Evolutionary conservation across 495 filamentous ascomycete species (phyloP), one percentile per base, ranked within the genome.

Genomic region (Letharia lupina): DNA sequence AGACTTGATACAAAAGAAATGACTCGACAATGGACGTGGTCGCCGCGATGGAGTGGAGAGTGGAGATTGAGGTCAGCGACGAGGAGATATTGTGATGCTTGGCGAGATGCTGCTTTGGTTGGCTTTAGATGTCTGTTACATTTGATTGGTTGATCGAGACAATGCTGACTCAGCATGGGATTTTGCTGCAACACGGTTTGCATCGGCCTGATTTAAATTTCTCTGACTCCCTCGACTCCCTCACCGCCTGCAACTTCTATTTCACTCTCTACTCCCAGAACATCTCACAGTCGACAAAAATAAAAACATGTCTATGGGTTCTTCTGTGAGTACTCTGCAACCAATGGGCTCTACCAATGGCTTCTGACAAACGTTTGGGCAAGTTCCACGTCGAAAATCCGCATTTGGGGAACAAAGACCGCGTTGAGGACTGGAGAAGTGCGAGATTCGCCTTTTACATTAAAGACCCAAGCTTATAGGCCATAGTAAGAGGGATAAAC

Each of bases 361-460:
- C 0, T 33, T 2, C 18, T n/a, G 8, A 18, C 40, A 40, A 35
- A 45, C 41, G 0, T 50, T 10, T 23, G n/a, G 35, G 16, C 9
- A 42, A 86, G 83, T 96, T 94, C 84, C 93, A 88, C 81, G 90
- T 94, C 70, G 85, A 90, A 68, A 98, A 98, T 75, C 89, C 88
- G 70, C 85, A 90, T 76, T 86, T 97, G 63, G 94, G 94, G 68
- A 90, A 96, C 77, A 86, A 83, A 73, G 79, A 78, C 28, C 84
- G 86, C 65, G 84, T 89, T 60, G 93, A 98, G 75, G 92, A 98
- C 75, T 96, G 91, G 83, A 82, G 94, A 76, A 92, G 95, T 91
- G 86, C 68, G 81, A 37, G 12, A 4, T 41, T 50, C 10, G 35
- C 16, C 2, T 6, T 16, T 2, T 16, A 56, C 5, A 8, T 2